A percentile compares a stretch with the other conserved stretches of the same genome.
Evolutionary conservation across 768 basidiomycete genomes (phyloP).

Genomic region (Boletus rubroflammeus): DNA sequence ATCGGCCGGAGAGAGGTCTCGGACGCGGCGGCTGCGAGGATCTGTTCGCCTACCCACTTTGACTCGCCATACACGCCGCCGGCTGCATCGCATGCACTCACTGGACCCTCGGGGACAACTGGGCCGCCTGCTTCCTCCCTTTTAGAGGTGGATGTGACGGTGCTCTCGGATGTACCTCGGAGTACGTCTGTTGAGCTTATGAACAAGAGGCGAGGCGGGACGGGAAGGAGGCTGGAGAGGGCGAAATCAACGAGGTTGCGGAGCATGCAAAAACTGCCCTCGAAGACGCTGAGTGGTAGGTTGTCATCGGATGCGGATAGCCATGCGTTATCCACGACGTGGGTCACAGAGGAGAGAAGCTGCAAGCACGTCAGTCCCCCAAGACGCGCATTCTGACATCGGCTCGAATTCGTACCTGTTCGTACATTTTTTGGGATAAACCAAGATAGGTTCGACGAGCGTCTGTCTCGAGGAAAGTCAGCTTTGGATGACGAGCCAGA

Average conservation of each 20-base stretch:
- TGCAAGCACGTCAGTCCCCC: conserved; percentile 2
- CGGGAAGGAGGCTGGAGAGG: conserved; percentile 26
- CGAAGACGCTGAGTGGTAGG: conserved; percentile 8
- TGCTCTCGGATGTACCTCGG: background rate
- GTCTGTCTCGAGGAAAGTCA: conserved; percentile 33
- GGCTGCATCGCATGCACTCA: conserved; percentile 9
- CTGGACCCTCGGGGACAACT: background rate
- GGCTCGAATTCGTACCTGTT: conserved; percentile 21
- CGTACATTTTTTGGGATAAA: conserved; percentile 23
- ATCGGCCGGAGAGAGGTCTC: conserved; percentile 22
- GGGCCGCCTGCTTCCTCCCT: background rate
- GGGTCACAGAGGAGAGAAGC: conserved; percentile 30
- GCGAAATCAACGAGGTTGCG: conserved; percentile 37
- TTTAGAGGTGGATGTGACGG: background rate
- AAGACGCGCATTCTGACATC: background rate
- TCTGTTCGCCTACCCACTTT: conserved; percentile 26
- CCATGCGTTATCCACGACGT: conserved; percentile 37
- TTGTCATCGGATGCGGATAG: conserved; percentile 1
- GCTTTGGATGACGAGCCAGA: conserved; percentile 28
- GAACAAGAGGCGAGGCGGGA: conserved; percentile 32
- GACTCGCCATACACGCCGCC: conserved; percentile 13
- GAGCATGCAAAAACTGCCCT: conserved; percentile 9
- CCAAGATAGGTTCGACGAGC: conserved; percentile 23
- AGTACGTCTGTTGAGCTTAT: conserved; percentile 27
- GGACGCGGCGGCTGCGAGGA: conserved; percentile 17